Base-by-base conservation (phyloP, 1,139 yeast species). In the Scheffersomyces stambukii region DNA sequence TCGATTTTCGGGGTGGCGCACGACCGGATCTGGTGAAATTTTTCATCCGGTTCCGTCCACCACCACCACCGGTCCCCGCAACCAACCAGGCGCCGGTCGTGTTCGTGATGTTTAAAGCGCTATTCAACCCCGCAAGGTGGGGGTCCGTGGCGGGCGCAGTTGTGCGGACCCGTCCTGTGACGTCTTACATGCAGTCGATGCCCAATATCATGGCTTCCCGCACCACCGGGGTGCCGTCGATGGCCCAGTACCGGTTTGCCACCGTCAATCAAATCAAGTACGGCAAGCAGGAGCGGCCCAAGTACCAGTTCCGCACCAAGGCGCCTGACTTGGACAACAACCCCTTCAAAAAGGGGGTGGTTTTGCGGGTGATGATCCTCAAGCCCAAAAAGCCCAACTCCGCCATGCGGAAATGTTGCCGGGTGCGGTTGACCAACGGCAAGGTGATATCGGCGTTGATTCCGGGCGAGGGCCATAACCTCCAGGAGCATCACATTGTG, bases 341-440 rank as follows among this genome's bases (percentile, higher is more conserved):
- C 43, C 97, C 97, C 1, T 83, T 86, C 50, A 77, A 80, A 46
- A 86, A 88, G 46, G 98, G 96, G 18, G 97, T 91, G 4, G 95
- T 91, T n/a, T 66, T 89, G 34, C 75, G 96, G 54, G 95, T 89
- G 16, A 84, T 89, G 91, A 84, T 88, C 38, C 70, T 89, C 43
- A 91, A 91, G 57, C 98, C 98, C 27, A 91, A 91, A 68, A 93
- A 93, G 55, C 99, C 99, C 27, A 93, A 93, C 63, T 91, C 97
- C 27, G 96, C 99, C 11, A 91, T 88, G 60, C 76, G 99, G 62
- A 93, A 93, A 58, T 95, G 95, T 32, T 88, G 95, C 44, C 81
- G 97, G 66, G 98, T 93, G 16, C 75, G 96, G 57, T 70, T 93
- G 38, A 77, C 95, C 12, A 91, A 85, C 49, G 98, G 98, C 19